Percentiles rank a stretch among this genome's conserved stretches.
These are phyloP conservation scores for Hydrangea macrophylla DNA, from an alignment of 148 eudicot genomes.

Conservation along the genomic window DNA sequence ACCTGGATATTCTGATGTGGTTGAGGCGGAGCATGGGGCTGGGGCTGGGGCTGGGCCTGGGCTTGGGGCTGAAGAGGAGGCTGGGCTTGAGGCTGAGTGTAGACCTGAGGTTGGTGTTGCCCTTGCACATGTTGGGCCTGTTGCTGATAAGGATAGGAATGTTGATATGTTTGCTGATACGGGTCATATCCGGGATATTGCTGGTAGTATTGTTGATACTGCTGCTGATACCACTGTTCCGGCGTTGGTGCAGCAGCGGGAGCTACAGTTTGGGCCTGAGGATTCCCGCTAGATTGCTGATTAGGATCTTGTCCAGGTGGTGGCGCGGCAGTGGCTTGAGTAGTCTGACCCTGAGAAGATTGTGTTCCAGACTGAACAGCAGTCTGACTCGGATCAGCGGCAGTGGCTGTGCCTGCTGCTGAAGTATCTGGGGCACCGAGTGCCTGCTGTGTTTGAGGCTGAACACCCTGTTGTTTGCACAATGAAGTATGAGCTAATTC, in stretches of 20 bases:
- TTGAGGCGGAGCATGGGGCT: conserved; percentile 33
- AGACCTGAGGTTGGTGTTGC: conserved; percentile 40
- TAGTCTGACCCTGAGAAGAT: conserved; percentile 48
- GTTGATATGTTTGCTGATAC: conserved; percentile 64
- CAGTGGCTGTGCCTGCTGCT: conserved; percentile 25
- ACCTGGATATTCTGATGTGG: conserved; percentile 22
- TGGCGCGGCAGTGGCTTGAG: conserved; percentile 44
- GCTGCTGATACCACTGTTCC: conserved; percentile 83
- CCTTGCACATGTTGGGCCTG: conserved; percentile 40
- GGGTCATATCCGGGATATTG: conserved; percentile 70
- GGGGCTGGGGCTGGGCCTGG: conserved; percentile 31
- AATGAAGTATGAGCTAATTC: background rate
- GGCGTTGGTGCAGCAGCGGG: conserved; percentile 49
- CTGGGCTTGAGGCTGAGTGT: conserved; percentile 36
- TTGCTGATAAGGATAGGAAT: conserved; percentile 69
- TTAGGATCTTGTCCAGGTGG: conserved; percentile 41
- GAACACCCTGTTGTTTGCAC: conserved; percentile 53
- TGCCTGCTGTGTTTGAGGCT: conserved; percentile 47
- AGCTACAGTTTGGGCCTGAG: conserved; percentile 47
- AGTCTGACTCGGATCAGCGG: conserved; percentile 39
- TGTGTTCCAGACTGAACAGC: conserved; percentile 34
- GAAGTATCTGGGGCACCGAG: conserved; percentile 35
- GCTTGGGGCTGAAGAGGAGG: conserved; percentile 30
- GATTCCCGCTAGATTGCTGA: conserved; percentile 34
- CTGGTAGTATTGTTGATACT: conserved; percentile 76